Percentiles rank a stretch among this genome's conserved stretches.
Conservation (phyloP, 2,329 filamentous ascomycete species). For the Myriosclerotinia curreyana region DNA sequence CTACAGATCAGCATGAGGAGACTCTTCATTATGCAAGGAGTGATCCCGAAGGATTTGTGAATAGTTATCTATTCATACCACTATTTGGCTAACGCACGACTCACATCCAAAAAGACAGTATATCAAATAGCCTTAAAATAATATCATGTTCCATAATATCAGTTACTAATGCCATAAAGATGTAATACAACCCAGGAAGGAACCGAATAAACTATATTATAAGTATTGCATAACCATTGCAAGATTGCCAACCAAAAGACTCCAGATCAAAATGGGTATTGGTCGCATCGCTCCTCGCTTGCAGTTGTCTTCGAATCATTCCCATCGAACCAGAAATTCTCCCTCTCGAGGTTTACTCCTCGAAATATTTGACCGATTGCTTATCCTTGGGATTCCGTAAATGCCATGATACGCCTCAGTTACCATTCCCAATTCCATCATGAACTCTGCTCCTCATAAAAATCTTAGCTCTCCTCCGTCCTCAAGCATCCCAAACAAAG, state of each 20-base stretch:
- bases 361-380: too few relatives aligned
- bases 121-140: not conserved
- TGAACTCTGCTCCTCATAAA: not conserved
- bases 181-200: not conserved
- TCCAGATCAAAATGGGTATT: conserved; percentile 18
- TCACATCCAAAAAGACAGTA: not conserved
- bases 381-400: not conserved
- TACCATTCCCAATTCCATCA: not conserved
- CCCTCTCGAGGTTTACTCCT: not conserved
- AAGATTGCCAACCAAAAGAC: conserved; percentile 10
- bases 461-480: conserved; percentile 24
- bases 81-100: not conserved
- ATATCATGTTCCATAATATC: not conserved
- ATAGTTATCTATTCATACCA: not conserved
- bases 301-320: not conserved
- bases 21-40: too few relatives aligned
- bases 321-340: not conserved
- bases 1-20: too few relatives aligned
- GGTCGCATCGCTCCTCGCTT: not conserved
- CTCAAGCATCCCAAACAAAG: conserved; percentile 62
- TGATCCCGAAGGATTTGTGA: too few relatives aligned
- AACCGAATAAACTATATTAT: conserved; percentile 4
- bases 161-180: not conserved
- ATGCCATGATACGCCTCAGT: not conserved
- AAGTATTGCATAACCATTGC: conserved; percentile 2